These are phyloP conservation scores for Eimeria necatrix DNA, from an alignment of 169 alveolate genomes.

Conservation along the genomic window DNA sequence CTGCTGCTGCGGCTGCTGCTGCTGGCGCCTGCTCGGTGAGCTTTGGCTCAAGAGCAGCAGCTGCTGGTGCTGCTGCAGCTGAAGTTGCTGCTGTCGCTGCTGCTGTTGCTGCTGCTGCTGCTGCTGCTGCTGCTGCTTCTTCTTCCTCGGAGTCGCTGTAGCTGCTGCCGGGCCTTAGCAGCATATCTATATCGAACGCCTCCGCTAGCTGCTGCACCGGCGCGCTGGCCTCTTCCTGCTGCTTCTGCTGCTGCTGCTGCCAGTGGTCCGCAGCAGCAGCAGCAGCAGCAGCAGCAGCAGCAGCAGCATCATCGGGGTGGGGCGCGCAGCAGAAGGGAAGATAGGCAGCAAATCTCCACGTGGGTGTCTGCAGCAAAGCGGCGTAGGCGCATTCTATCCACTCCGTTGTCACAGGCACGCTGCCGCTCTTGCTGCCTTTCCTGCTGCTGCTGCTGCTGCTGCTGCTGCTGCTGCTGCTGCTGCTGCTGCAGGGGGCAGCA, in stretches of 20 bases:
- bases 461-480: slow-evolving; percentile 5
- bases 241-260: neutral
- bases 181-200: neutral
- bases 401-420: neutral
- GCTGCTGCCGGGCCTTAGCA: neutral
- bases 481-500: neutral
- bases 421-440: neutral
- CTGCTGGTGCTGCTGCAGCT: neutral
- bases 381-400: neutral
- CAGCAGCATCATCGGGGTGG: neutral
- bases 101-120: neutral
- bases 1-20: neutral
- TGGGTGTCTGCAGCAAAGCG: neutral
- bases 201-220: neutral
- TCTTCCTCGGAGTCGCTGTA: neutral
- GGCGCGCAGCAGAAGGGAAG: neutral
- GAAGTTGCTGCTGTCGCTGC: neutral
- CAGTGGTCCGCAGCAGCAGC: neutral
- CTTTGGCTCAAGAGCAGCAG: neutral
- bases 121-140: neutral
- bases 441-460: slow-evolving; percentile 1
- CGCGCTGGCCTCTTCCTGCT: neutral
- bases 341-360: neutral
- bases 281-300: neutral
- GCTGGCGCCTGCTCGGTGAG: neutral